phyloP scores from a whole-genome alignment of 2,329 filamentous ascomycete genomes.

The Pestalotiopsis sp. region DNA sequence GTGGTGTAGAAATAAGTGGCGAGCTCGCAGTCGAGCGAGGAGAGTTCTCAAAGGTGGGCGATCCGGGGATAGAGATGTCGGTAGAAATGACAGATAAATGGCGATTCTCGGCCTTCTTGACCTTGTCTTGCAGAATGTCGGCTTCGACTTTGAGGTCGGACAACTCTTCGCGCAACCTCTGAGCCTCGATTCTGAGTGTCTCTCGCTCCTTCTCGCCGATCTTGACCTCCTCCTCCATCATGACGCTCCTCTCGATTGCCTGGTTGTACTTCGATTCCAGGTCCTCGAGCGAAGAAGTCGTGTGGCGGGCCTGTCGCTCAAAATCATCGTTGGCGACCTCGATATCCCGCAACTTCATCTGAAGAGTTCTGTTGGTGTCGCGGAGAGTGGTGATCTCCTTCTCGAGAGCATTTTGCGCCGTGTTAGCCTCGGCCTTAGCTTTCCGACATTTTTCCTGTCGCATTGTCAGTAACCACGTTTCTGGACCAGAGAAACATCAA shows the following conservation, averaged over 20 bases:
- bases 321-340: conserved; percentile 99
- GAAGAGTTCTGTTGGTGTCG: conserved; percentile 79
- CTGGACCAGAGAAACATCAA: background rate
- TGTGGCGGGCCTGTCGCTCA: conserved; percentile 93
- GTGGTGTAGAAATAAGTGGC: conserved; percentile 86
- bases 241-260: conserved; percentile 85
- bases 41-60: conserved; percentile 74
- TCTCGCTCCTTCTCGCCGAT: conserved; percentile 91
- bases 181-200: conserved; percentile 82
- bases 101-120: conserved; percentile 69
- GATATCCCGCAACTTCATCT: conserved; percentile 86
- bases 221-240: conserved; percentile 95
- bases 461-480: background rate
- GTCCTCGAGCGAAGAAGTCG: conserved; percentile 93
- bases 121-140: conserved; percentile 92
- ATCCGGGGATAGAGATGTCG: conserved; percentile 65
- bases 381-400: conserved; percentile 94
- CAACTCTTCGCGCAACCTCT: conserved; percentile 87
- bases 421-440: conserved; percentile 83
- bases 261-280: conserved; percentile 97
- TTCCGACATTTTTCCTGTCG: conserved; percentile 91
- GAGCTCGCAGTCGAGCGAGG: conserved; percentile 89
- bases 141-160: conserved; percentile 93
- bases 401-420: conserved; percentile 83
- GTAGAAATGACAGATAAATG: conserved; percentile 63